A percentile compares a stretch with the other conserved stretches of the same genome.
Evolutionary conservation across 129 eudicot species (phyloP).

Genomic region (Logfia minima): DNA sequence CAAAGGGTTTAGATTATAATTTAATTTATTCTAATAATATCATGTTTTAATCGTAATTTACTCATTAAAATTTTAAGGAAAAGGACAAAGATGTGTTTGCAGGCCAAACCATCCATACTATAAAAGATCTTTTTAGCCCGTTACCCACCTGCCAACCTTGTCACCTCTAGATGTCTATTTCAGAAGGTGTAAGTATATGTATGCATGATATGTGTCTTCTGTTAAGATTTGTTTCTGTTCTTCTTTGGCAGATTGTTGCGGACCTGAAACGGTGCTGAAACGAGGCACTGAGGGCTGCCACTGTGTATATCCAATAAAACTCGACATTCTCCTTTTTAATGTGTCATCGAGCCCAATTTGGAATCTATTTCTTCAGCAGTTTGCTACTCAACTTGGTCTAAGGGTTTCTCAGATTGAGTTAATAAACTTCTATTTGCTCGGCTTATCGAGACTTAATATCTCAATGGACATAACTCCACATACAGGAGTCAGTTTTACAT

Average conservation of each 20-base stretch:
- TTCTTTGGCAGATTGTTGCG: constrained; percentile 73
- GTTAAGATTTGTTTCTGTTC: constrained; percentile 21
- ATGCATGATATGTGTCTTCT: constrained; percentile 9
- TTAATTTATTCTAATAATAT: neutral
- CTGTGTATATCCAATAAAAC: constrained; percentile 86
- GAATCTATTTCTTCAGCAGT: constrained; percentile 65
- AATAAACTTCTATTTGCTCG: constrained; percentile 71
- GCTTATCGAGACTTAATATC: constrained; percentile 77
- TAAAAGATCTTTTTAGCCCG: neutral
- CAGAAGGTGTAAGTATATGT: neutral
- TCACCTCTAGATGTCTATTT: neutral
- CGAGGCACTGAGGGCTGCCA: constrained; percentile 72
- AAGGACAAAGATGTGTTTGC: neutral
- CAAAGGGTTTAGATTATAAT: neutral
- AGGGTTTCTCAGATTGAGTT: constrained; percentile 76
- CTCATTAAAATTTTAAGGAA: neutral
- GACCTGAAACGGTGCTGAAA: constrained; percentile 74
- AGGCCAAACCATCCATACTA: neutral
- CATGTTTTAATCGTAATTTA: neutral
- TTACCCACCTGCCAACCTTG: neutral
- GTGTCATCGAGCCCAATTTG: constrained; percentile 84
- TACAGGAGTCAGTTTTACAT: constrained; percentile 68
- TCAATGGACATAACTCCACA: constrained; percentile 90
- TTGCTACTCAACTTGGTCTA: constrained; percentile 75
- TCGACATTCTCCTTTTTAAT: constrained; percentile 78